Conservation (phyloP, 1,284 basidiomycete species). For the Kalmanozyma brasiliensis region DNA sequence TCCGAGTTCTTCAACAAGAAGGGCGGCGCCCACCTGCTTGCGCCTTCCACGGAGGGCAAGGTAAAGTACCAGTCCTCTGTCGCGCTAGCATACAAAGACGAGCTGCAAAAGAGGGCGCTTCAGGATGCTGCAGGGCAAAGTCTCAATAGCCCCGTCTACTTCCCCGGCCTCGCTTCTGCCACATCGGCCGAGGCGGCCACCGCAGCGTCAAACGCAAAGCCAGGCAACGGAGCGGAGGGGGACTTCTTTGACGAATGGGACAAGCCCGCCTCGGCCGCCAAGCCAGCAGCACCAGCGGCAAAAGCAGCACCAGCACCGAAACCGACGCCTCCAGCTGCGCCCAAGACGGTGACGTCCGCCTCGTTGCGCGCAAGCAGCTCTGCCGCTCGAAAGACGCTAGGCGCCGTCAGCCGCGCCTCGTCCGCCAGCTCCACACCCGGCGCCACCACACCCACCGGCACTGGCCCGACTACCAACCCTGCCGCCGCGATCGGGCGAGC, state of each 20-base stretch:
- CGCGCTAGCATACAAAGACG: slow-evolving; percentile 90
- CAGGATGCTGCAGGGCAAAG: slow-evolving; percentile 74
- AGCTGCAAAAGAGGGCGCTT: slow-evolving; percentile 82
- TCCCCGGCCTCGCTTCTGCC: slow-evolving; percentile 71
- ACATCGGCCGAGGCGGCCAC: slow-evolving; percentile 68
- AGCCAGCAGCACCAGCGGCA: slow-evolving; percentile 34
- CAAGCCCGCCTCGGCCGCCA: slow-evolving; percentile 73
- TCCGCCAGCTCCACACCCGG: slow-evolving; percentile 50
- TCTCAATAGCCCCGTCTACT: slow-evolving; percentile 58
- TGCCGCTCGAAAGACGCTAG: slow-evolving; percentile 44
- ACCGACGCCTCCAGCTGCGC: slow-evolving; percentile 31
- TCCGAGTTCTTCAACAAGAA: slow-evolving; percentile 90
- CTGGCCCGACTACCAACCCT: slow-evolving; percentile 31
- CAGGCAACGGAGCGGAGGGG: slow-evolving; percentile 75
- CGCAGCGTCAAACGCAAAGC: slow-evolving; percentile 34
- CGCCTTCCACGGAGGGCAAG: slow-evolving; percentile 79
- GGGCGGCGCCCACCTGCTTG: slow-evolving; percentile 79
- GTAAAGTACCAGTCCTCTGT: slow-evolving; percentile 87
- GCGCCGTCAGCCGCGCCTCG: slow-evolving; percentile 48
- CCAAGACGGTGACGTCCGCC: slow-evolving; percentile 59
- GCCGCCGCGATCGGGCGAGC: slow-evolving; percentile 37
- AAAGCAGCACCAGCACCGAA: slow-evolving; percentile 32
- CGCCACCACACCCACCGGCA: slow-evolving; percentile 43
- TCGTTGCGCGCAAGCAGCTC: slow-evolving; percentile 48
- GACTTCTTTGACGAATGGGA: slow-evolving; percentile 98